A percentile compares a stretch with the other conserved stretches of the same genome.
Conservation (phyloP, 2,329 filamentous ascomycete species). For the Leptographium radiaticola region DNA sequence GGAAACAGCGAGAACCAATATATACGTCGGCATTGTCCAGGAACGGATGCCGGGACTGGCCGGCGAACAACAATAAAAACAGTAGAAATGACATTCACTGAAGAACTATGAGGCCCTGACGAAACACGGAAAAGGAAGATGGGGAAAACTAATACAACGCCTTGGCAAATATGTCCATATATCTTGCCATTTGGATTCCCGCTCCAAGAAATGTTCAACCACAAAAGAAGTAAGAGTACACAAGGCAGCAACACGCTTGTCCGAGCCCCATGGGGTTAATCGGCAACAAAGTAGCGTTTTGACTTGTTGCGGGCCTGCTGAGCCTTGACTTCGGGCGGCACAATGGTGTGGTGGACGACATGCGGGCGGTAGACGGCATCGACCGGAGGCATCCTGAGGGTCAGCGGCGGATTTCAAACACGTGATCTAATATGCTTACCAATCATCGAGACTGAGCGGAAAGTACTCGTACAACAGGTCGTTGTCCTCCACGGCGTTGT, state of each 20-base stretch:
- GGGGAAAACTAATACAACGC: no score
- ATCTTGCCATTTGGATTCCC: no score
- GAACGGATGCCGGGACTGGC: neutral
- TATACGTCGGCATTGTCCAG: no score
- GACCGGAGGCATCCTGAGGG: conserved; percentile 62
- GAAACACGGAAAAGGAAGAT: no score
- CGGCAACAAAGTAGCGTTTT: conserved; percentile 61
- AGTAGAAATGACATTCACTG: no score
- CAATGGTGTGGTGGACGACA: conserved; percentile 77
- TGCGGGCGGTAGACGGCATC: conserved; percentile 86
- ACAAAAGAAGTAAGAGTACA: no score
- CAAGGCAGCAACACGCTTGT: neutral
- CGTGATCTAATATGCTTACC: conserved; percentile 29
- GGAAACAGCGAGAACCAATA: no score
- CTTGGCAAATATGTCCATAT: neutral
- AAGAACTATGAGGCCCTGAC: no score
- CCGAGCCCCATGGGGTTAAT: conserved; percentile 22
- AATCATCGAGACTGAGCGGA: conserved; percentile 79
- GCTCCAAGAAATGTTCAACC: neutral
- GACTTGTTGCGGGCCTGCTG: conserved; percentile 51
- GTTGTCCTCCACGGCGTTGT: conserved; percentile 57
- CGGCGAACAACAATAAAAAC: no score
- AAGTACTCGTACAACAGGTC: conserved; percentile 93
- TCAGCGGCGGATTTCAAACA: neutral
- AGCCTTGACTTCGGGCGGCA: conserved; percentile 57